Conservation (phyloP, 495 filamentous ascomycete species). For the Tetracladium setigerum region DNA sequence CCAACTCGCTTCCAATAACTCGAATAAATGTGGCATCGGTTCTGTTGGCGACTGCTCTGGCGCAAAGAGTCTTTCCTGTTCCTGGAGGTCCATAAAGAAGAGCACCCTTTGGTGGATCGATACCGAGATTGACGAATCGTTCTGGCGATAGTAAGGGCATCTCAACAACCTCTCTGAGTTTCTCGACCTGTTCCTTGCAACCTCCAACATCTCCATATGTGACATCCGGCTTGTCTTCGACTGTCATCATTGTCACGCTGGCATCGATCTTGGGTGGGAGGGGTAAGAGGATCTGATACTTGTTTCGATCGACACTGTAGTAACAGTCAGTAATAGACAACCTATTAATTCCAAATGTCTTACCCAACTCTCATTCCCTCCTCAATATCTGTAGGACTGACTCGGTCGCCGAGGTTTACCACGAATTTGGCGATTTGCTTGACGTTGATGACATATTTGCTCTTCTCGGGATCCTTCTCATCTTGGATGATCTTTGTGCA, state of each 20-base stretch:
- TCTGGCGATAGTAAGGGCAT: conserved; percentile 96
- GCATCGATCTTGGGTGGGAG: conserved; percentile 99
- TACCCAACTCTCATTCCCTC: conserved; percentile 96
- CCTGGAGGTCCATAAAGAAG: conserved; percentile 94
- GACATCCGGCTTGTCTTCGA: conserved; percentile 98
- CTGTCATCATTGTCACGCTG: conserved; percentile 99
- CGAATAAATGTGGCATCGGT: conserved; percentile 98
- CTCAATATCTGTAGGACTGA: conserved; percentile 97
- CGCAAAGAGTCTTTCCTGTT: conserved; percentile 97
- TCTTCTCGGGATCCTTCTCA: conserved; percentile 94
- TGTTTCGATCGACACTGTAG: conserved; percentile 84
- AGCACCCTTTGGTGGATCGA: conserved; percentile 96
- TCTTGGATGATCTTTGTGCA: conserved; percentile 99
- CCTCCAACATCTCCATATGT: conserved; percentile 98
- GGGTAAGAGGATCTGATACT: conserved; percentile 96
- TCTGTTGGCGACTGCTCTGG: conserved; percentile 91
- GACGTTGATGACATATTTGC: conserved; percentile 99
- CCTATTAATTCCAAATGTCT: conserved; percentile 17
- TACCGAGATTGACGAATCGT: conserved; percentile 93
- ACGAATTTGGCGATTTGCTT: conserved; percentile 99
- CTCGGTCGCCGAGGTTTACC: conserved; percentile 93
- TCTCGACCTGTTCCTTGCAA: conserved; percentile 99
- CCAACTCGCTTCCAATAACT: conserved; percentile 93
- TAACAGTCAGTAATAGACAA: background rate
- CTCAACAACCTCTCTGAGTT: conserved; percentile 95